Base-by-base conservation (phyloP, 306 rosid genomes). In the Astragalus membranaceus region DNA sequence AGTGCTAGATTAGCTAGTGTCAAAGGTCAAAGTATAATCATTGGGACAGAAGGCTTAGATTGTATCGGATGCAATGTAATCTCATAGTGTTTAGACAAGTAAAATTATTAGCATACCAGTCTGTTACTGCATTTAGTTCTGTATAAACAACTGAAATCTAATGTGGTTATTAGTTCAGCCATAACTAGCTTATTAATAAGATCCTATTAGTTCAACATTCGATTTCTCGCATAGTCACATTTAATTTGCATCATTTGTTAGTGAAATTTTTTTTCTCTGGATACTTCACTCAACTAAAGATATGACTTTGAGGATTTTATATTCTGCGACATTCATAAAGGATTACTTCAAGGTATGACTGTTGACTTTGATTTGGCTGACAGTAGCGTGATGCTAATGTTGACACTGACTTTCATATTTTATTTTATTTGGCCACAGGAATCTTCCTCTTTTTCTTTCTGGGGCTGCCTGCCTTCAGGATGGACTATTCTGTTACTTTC, bases 381-480 rank as follows among this genome's bases (percentile, higher is more conserved):
- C 64, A 43, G 17, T n/a, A 39, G 54, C 70, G 69, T 59, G 36
- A 56, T 56, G n/a, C 26, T 57, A 69, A 39, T 66, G 55, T 53
- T 69, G 64, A 75, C 26, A 53, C 51, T 20, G 44, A 10, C 36
- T 58, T 76, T 75, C 62, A 47, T 60, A 8, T 46, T 55, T 50
- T 47, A 7, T 9, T 52, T 5, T 53, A 46, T 35, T 67, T 64
- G 35, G 57, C 76, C 69, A 67, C 92, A 94, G 99, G 93, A 77
- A 66, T 80, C 92, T 67, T 75, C 89, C 46, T 55, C 91, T 4
- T 91, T 94, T 71, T 87, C 95, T 59, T 94, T 94, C 72, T 10
- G 23, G 64, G 62, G 81, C 72, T 94, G 99, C 83, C 63, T 91
- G 85, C 99, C 99, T 63, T 85, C 89, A 1, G 99, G 99, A 75